phyloP scores from a whole-genome alignment of 192 early-diverging fungal species.

The Backusella psychrophila region DNA sequence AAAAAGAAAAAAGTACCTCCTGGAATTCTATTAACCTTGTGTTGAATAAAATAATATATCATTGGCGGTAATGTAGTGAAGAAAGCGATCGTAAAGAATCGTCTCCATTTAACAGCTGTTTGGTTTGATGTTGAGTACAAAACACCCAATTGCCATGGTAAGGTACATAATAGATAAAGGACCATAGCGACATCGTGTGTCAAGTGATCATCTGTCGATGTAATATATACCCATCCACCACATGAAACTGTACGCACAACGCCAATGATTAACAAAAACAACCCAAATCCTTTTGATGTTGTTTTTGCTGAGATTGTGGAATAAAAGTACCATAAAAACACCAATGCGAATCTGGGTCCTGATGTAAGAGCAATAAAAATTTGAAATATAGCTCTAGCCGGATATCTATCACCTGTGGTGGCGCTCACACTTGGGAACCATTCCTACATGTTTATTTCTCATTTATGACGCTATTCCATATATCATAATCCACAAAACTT shows the following conservation, averaged over 20 bases:
- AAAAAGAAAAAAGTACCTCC: constrained; percentile 44
- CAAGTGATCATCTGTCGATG: constrained; percentile 75
- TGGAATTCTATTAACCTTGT: constrained; percentile 71
- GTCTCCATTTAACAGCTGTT: constrained; percentile 52
- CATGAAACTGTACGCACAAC: constrained; percentile 70
- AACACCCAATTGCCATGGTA: constrained; percentile 71
- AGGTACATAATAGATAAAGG: constrained; percentile 68
- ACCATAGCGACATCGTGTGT: constrained; percentile 84
- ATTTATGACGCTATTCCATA: constrained; percentile 2
- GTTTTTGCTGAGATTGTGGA: constrained; percentile 25
- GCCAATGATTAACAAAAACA: constrained; percentile 44
- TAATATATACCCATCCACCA: constrained; percentile 84
- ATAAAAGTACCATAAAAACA: constrained; percentile 49
- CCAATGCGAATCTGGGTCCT: constrained; percentile 52
- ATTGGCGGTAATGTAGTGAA: constrained; percentile 72
- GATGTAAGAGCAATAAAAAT: constrained; percentile 74
- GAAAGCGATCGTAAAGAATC: constrained; percentile 55
- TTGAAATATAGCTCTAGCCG: constrained; percentile 73
- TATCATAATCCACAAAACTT: constrained; percentile 4
- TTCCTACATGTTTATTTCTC: constrained; percentile 38
- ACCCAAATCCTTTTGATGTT: constrained; percentile 25
- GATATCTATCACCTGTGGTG: constrained; percentile 79
- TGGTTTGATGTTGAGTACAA: constrained; percentile 45
- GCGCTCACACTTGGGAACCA: constrained; percentile 85
- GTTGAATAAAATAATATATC: constrained; percentile 73